These are phyloP conservation scores for Trichoderma polysporum DNA, from an alignment of 2,329 filamentous ascomycete species.

Conservation along the genomic window DNA sequence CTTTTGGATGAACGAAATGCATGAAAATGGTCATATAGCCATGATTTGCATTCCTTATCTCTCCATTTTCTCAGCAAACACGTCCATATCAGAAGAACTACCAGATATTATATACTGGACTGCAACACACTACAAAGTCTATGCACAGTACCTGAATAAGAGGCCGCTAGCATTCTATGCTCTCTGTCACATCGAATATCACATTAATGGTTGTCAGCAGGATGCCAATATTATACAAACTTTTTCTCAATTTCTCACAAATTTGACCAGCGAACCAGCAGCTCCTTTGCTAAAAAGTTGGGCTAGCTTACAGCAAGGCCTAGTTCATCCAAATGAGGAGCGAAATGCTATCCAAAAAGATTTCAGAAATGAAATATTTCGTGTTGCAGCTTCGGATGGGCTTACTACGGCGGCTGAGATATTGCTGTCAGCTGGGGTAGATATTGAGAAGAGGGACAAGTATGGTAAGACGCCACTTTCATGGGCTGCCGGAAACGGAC, in stretches of 20 bases:
- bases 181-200: neutral
- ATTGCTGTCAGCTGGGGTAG: neutral
- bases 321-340: rapidly evolving
- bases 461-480: neutral
- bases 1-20: neutral
- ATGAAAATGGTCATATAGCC: neutral
- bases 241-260: rapidly evolving
- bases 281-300: neutral
- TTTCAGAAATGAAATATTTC: neutral
- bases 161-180: neutral
- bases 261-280: neutral
- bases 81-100: rapidly evolving
- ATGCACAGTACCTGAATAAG: neutral
- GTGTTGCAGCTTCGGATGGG: neutral
- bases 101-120: neutral
- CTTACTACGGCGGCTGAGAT: neutral
- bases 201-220: neutral
- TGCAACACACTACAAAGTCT: rapidly evolving
- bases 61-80: neutral
- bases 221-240: rapidly evolving
- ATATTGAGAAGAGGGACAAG: rapidly evolving
- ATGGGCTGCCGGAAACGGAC: neutral
- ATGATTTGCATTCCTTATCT: neutral
- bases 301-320: neutral
- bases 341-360: neutral